Conservation (phyloP, 2,329 filamentous ascomycete genomes). For the Aspergillus persii region DNA sequence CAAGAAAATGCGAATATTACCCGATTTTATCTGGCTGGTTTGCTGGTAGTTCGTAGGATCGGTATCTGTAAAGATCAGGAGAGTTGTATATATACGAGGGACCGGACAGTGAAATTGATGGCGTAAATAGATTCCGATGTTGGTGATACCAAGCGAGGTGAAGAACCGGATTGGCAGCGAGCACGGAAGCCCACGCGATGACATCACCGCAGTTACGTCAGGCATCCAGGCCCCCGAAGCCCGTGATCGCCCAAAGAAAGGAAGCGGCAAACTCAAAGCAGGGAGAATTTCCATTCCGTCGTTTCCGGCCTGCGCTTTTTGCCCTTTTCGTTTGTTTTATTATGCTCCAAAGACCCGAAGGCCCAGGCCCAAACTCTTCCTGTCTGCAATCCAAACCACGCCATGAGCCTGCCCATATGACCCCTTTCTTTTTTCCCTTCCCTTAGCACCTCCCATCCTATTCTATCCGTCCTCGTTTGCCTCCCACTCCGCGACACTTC, state of each 20-base stretch:
- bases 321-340: neutral
- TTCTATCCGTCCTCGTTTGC: neutral
- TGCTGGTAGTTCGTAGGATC: too few species aligned
- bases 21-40: too few species aligned
- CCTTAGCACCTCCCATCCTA: neutral
- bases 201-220: constrained; percentile 30
- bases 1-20: too few species aligned
- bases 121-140: too few species aligned
- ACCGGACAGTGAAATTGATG: too few species aligned
- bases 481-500: neutral
- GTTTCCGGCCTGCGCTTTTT: neutral
- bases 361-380: neutral
- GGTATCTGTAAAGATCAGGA: too few species aligned
- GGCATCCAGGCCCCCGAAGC: constrained; percentile 16
- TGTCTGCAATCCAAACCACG: neutral
- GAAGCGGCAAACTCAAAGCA: neutral
- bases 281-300: neutral
- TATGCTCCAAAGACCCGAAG: neutral
- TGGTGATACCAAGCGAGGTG: too few species aligned
- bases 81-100: too few species aligned
- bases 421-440: neutral
- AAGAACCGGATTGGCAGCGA: neutral
- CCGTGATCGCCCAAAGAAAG: neutral
- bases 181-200: constrained; percentile 10
- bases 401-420: constrained; percentile 16